phyloP scores from a whole-genome alignment of 2,329 filamentous ascomycete species.

The Alternaria gansuensis region DNA sequence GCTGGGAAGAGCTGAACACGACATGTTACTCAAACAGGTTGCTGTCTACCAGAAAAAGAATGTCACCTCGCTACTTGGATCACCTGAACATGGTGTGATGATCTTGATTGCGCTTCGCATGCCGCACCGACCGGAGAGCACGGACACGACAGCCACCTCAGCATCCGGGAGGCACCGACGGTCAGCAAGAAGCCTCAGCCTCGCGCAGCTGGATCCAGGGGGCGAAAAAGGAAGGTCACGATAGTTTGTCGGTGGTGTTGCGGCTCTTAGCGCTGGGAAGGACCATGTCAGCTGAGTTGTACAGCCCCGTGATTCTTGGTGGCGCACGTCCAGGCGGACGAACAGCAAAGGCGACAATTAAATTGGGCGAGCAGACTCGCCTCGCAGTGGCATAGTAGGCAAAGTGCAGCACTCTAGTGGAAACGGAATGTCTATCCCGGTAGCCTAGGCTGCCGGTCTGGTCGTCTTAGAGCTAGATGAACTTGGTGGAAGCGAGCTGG shows the following conservation, averaged over 20 bases:
- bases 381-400: conserved; percentile 28
- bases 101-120: conserved; percentile 2
- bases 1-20: not conserved
- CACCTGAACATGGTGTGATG: conserved; percentile 18
- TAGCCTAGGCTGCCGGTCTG: conserved; percentile 18
- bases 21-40: not conserved
- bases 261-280: conserved; percentile 35
- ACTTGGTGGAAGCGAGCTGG: conserved; percentile 11
- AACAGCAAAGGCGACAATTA: conserved; percentile 19
- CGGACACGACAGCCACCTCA: conserved; percentile 9
- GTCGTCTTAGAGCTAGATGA: conserved; percentile 25
- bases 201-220: conserved; percentile 27
- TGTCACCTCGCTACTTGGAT: not conserved
- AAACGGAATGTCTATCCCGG: conserved; percentile 22
- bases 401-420: conserved; percentile 26
- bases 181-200: conserved; percentile 18
- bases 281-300: conserved; percentile 37
- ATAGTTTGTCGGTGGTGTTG: conserved; percentile 42
- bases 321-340: conserved; percentile 24
- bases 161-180: conserved; percentile 17
- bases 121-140: conserved; percentile 17
- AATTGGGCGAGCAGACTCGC: conserved; percentile 29
- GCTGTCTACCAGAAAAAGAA: no score
- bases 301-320: conserved; percentile 37
- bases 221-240: conserved; percentile 45